These are phyloP conservation scores for Pyracantha coccinea DNA, from an alignment of 331 rosid genomes.

Conservation along the genomic window DNA sequence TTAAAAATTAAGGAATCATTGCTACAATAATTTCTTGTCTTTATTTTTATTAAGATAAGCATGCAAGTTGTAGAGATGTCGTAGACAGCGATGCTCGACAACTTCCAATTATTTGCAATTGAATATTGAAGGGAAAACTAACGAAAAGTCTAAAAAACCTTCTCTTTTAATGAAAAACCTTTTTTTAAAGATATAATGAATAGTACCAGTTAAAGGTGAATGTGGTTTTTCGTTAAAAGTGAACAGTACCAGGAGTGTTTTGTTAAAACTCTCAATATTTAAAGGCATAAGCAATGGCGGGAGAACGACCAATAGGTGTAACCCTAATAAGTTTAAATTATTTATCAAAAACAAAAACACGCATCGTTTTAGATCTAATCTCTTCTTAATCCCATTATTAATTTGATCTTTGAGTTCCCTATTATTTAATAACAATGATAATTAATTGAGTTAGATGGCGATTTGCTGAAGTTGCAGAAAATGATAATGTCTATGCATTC, in stretches of 20 bases:
- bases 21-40: too few species aligned
- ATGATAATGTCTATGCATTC: rapidly evolving
- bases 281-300: slow-evolving; percentile 14
- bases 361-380: slow-evolving; percentile 21
- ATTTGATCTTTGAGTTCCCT: not conserved
- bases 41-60: not conserved
- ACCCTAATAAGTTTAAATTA: not conserved
- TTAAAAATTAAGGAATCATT: rapidly evolving
- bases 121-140: too few species aligned
- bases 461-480: too few species aligned
- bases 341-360: not conserved
- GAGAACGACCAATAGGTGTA: slow-evolving; percentile 6
- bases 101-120: not conserved
- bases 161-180: too few species aligned
- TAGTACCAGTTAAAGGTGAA: too few species aligned
- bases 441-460: not conserved
- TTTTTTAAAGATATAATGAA: too few species aligned
- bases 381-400: slow-evolving; percentile 20
- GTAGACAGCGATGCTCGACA: not conserved
- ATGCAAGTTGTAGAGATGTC: not conserved
- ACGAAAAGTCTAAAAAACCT: too few species aligned
- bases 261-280: too few species aligned
- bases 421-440: not conserved
- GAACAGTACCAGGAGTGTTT: too few species aligned
- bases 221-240: too few species aligned